Evolutionary conservation across 306 rosid genomes (phyloP).

Genomic region (Heteromeles arbutifolia): DNA sequence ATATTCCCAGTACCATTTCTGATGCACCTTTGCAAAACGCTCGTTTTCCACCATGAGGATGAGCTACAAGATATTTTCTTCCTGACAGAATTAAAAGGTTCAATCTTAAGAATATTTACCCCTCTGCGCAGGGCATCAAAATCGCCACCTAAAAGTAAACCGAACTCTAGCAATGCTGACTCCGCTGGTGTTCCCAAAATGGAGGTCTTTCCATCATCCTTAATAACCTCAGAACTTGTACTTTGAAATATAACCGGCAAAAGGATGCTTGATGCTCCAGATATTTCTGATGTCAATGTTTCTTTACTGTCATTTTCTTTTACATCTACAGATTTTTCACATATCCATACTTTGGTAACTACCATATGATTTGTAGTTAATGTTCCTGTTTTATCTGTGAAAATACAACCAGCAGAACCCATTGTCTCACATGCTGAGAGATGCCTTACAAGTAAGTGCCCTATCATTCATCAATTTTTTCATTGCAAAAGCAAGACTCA

Average conservation of each 20-base stretch:
- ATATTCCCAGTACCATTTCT: slow-evolving; percentile 66
- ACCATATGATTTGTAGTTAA: slow-evolving; percentile 89
- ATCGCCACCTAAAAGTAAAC: slow-evolving; percentile 69
- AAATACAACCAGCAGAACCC: slow-evolving; percentile 94
- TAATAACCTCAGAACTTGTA: slow-evolving; percentile 69
- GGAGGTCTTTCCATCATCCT: slow-evolving; percentile 52
- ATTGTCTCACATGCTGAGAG: slow-evolving; percentile 97
- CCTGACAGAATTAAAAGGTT: slow-evolving; percentile 84
- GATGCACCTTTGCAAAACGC: slow-evolving; percentile 97
- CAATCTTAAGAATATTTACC: slow-evolving; percentile 59
- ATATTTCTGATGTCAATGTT: slow-evolving; percentile 38
- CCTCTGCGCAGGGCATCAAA: slow-evolving; percentile 40
- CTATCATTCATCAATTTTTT: slow-evolving; percentile 70
- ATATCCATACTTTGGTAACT: slow-evolving; percentile 59
- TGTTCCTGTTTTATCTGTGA: slow-evolving; percentile 98
- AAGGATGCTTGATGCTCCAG: slow-evolving; percentile 46
- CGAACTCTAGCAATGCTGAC: slow-evolving; percentile 70
- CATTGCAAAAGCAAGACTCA: slow-evolving; percentile 99
- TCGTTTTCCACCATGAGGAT: slow-evolving; percentile 53
- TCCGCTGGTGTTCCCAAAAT: slow-evolving; percentile 88
- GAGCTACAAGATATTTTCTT: slow-evolving; percentile 89
- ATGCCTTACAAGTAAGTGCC: slow-evolving; percentile 91
- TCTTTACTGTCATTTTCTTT: slow-evolving; percentile 40
- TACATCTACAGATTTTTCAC: slow-evolving; percentile 42
- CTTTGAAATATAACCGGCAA: slow-evolving; percentile 74